Conservation (phyloP, 2,329 filamentous ascomycete species). For the Pezicula rhizophila region DNA sequence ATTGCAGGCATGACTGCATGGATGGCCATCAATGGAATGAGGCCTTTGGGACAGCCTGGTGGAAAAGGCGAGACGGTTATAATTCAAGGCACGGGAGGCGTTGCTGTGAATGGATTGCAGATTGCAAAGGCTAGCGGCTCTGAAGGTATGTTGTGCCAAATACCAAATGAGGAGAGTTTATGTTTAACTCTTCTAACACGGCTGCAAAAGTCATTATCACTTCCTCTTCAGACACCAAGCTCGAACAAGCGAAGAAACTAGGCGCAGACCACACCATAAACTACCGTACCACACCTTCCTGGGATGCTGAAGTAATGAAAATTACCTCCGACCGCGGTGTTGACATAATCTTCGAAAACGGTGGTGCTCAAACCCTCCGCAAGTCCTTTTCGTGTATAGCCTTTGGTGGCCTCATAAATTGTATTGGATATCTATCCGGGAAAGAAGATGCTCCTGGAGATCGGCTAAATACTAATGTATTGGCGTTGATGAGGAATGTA, state of each 20-base stretch:
- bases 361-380: constrained; percentile 32
- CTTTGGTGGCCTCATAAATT: constrained; percentile 48
- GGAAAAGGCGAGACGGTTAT: constrained; percentile 41
- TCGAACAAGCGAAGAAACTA: constrained; percentile 38
- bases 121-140: constrained; percentile 47
- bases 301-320: constrained; percentile 41
- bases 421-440: constrained; percentile 44
- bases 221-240: constrained; percentile 44
- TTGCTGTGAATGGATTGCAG: constrained; percentile 45
- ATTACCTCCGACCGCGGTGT: constrained; percentile 39
- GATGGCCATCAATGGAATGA: constrained; percentile 58
- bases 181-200: constrained; percentile 29
- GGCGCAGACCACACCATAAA: constrained; percentile 45
- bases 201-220: constrained; percentile 38
- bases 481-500: constrained; percentile 34
- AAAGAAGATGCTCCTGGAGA: constrained; percentile 50
- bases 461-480: constrained; percentile 53
- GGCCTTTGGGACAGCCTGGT: constrained; percentile 44
- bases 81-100: constrained; percentile 49
- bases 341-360: constrained; percentile 47
- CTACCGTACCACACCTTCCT: constrained; percentile 44
- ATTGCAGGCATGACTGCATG: constrained; percentile 59
- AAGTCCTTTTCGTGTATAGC: constrained; percentile 47
- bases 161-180: constrained; percentile 7
- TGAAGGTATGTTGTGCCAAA: constrained; percentile 32